Evolutionary conservation across 2,329 filamentous ascomycete genomes (phyloP), one percentile per base, ranked within the genome.

Genomic region (Neoscytalidium dimidiatum): DNA sequence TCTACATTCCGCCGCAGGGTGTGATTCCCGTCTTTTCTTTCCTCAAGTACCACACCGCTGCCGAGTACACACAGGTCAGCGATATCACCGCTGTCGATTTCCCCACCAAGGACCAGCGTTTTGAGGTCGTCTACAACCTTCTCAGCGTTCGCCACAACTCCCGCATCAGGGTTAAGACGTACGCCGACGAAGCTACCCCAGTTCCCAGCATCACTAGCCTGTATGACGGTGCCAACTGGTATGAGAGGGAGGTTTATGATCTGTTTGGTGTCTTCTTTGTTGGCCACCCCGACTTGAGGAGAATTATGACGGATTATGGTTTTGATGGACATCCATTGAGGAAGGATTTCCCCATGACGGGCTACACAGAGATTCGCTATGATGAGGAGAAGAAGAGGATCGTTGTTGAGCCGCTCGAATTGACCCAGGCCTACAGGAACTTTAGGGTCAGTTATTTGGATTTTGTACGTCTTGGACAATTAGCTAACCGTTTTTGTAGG

Each of bases 311-410:
- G 70, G 95, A 99, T 79, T 99, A 99, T 79, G 95, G 95, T 62
- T 99, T 99, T 75, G 96, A 99, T 79, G 95, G 95, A 62, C 95
- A 99, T 82, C 95, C 95, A 46, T 83, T 99, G 76, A 88, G 96
- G 76, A 99, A 99, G 84, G 95, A 99, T 78, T 99, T 99, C 83
- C 95, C 95, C 23, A 82, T 99, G 78, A 97, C 95, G 2, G 95
- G 95, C 53, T 99, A 99, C 84, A 99, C 95, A 35, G 96, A 99
- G 83, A 90, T 99, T 71, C 87, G 95, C 75, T 99, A 96, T 77
- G 95, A 99, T 71, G 95, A 99, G 82, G 96, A 99, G 86, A 99
- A 97, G 91, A 99, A 99, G 88, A 88, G 95, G 68, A 97, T 99
- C 76, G 94, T 99, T 67, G 94, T 96, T 33, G 96, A 99, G 85